Evolutionary conservation across 176 grass and related monocot genomes (phyloP).

Genomic region (Phyllostachys edulis): DNA sequence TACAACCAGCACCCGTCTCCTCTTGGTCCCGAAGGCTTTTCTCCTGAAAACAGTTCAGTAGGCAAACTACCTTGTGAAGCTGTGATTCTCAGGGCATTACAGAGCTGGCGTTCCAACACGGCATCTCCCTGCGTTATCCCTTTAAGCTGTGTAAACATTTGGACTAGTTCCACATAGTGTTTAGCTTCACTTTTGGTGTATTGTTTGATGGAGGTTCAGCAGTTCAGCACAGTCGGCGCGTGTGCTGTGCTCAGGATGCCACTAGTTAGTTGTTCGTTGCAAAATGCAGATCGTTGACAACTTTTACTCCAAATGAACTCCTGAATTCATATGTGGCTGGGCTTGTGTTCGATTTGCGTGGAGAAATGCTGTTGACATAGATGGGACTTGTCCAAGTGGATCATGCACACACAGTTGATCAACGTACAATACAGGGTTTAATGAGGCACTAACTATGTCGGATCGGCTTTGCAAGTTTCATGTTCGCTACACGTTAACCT

Average conservation of each 20-base stretch:
- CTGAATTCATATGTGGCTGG: background rate
- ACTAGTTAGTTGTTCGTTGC: background rate
- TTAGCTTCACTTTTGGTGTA: conserved; percentile 20
- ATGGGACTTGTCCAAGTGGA: background rate
- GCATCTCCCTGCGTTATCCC: background rate
- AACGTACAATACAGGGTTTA: too few relatives aligned
- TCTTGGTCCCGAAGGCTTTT: conserved; percentile 70
- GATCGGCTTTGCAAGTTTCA: background rate
- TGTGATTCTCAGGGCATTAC: background rate
- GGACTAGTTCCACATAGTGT: background rate
- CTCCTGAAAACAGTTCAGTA: conserved; percentile 34
- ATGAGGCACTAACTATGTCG: background rate
- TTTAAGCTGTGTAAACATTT: conserved; percentile 17
- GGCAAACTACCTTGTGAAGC: background rate
- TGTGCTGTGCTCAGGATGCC: background rate
- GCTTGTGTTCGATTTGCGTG: background rate
- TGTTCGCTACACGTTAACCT: background rate
- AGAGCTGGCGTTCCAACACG: background rate
- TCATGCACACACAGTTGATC: background rate
- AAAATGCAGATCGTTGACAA: background rate
- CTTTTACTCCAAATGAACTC: background rate
- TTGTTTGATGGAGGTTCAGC: background rate
- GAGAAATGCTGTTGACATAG: background rate
- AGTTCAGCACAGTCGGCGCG: background rate
- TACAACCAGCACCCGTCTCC: conserved; percentile 31